Conservation (phyloP, 306 rosid genomes). For the Prunus fruticosa region DNA sequence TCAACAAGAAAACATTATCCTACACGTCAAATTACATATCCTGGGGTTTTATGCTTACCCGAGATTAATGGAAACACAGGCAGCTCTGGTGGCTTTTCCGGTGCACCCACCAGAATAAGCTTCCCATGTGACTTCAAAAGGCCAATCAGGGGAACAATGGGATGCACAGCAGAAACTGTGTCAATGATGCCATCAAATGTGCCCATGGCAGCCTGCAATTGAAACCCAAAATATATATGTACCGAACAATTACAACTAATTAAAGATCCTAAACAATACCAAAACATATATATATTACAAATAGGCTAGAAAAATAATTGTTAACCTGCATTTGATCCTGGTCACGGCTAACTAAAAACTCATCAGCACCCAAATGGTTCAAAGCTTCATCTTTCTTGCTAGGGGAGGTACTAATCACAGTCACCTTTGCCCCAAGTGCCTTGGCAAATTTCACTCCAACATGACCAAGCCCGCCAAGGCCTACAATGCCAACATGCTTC, state of each 20-base stretch:
- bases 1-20: too few relatives aligned
- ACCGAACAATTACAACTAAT: too few relatives aligned
- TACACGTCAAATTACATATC: too few relatives aligned
- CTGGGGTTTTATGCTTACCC: neutral
- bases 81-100: conserved; percentile 35
- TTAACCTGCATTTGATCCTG: conserved; percentile 23
- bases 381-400: conserved; percentile 43
- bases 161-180: conserved; percentile 39
- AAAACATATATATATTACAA: neutral
- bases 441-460: conserved; percentile 50
- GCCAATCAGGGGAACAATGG: conserved; percentile 38
- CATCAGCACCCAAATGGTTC: conserved; percentile 41
- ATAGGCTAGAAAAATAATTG: neutral
- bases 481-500: conserved; percentile 42
- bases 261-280: too few relatives aligned
- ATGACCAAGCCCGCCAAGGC: conserved; percentile 56
- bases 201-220: conserved; percentile 9
- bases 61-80: conserved; percentile 15
- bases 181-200: conserved; percentile 53
- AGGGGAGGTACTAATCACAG: conserved; percentile 48
- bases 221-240: neutral
- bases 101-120: conserved; percentile 42
- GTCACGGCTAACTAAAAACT: conserved; percentile 40
- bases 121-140: conserved; percentile 45
- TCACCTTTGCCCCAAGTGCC: conserved; percentile 45